Conservation (phyloP, 371 early-diverging fungal species). For the Mucor circinelloides region DNA sequence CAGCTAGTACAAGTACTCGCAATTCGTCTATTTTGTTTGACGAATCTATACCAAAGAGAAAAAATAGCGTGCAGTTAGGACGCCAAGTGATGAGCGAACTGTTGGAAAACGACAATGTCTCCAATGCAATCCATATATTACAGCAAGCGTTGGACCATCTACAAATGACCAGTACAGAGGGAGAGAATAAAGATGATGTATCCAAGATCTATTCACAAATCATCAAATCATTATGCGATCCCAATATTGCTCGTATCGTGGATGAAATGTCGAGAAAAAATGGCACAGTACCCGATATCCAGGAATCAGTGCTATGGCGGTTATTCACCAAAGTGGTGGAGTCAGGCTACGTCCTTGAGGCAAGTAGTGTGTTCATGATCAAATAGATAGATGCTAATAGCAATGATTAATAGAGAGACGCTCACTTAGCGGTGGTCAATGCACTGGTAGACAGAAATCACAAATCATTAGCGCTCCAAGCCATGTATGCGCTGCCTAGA, state of each 20-base stretch:
- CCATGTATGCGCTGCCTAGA: conserved; percentile 42
- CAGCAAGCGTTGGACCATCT: conserved; percentile 27
- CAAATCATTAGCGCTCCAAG: conserved; percentile 31
- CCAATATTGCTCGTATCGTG: conserved; percentile 23
- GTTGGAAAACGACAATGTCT: conserved; percentile 30
- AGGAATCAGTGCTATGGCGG: conserved; percentile 35
- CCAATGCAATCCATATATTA: conserved; percentile 28
- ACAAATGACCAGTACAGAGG: conserved; percentile 10
- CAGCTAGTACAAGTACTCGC: background rate
- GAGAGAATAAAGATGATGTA: conserved; percentile 11
- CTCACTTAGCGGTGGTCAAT: conserved; percentile 30
- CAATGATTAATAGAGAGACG: conserved; percentile 18
- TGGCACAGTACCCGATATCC: conserved; percentile 14
- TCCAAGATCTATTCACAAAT: conserved; percentile 40
- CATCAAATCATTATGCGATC: conserved; percentile 35
- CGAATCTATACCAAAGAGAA: background rate
- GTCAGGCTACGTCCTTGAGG: conserved; percentile 42
- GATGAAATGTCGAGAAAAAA: conserved; percentile 22
- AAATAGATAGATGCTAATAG: background rate
- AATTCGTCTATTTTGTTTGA: background rate
- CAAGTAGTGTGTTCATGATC: background rate
- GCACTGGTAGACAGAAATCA: conserved; percentile 25
- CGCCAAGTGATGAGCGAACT: conserved; percentile 25
- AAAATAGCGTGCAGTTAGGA: conserved; percentile 28
- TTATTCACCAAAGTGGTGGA: conserved; percentile 45